phyloP scores from a whole-genome alignment of 306 rosid species.

The Medicago ruthenica region DNA sequence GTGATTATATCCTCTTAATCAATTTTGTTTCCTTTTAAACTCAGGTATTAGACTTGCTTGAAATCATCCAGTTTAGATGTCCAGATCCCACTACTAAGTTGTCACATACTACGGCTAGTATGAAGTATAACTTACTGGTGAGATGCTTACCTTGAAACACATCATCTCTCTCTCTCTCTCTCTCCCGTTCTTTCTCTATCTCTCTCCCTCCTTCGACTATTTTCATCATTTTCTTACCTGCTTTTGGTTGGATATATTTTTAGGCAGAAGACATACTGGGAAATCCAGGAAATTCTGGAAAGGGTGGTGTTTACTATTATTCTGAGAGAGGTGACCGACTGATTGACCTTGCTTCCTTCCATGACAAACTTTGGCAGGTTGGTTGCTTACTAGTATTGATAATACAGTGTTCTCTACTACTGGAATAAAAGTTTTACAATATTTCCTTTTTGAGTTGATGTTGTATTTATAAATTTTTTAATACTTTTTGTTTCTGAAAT shows the following conservation, averaged over 20 bases:
- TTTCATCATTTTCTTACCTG: conserved; percentile 23
- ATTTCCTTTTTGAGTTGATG: conserved; percentile 20
- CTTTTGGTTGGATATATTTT: conserved; percentile 33
- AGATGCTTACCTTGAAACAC: conserved; percentile 43
- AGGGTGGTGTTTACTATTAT: conserved; percentile 86
- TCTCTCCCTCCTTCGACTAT: conserved; percentile 24
- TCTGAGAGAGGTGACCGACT: conserved; percentile 97
- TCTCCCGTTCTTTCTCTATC: no score
- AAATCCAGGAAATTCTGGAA: conserved; percentile 78
- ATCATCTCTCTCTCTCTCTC: no score
- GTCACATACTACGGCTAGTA: conserved; percentile 65
- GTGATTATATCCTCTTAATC: background rate
- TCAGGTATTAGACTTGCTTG: conserved; percentile 94
- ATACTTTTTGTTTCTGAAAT: conserved; percentile 61
- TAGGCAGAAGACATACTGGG: conserved; percentile 82
- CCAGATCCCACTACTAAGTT: conserved; percentile 72
- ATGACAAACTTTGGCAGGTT: conserved; percentile 97
- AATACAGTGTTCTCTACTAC: conserved; percentile 21
- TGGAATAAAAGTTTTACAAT: conserved; percentile 10
- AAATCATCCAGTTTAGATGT: conserved; percentile 88
- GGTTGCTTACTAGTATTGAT: conserved; percentile 36
- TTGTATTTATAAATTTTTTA: conserved; percentile 26
- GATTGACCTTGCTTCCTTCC: conserved; percentile 82
- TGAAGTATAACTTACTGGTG: conserved; percentile 80
- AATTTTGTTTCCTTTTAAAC: conserved; percentile 34